Conservation (phyloP, 2,329 filamentous ascomycete species). For the Fusarium nygamai region DNA sequence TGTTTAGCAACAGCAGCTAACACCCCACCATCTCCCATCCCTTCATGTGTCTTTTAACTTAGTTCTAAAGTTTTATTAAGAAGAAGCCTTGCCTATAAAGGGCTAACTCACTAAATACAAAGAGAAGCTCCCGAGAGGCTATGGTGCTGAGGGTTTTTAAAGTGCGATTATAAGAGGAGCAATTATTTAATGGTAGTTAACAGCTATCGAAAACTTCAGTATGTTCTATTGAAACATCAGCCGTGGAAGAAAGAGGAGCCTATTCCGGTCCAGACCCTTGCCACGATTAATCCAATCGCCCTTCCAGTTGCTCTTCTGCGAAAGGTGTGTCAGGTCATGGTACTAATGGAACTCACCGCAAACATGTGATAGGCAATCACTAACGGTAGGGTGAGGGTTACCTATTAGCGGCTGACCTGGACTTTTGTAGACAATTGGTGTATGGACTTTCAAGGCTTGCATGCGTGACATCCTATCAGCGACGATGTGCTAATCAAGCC, state of each 20-base stretch:
- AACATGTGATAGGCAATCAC: background rate
- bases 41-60: background rate
- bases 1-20: background rate
- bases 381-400: background rate
- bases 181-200: no score
- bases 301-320: background rate
- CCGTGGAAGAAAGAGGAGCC: background rate
- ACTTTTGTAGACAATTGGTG: background rate
- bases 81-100: background rate
- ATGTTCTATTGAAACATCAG: background rate
- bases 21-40: background rate
- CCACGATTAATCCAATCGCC: background rate
- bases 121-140: slow-evolving; percentile 12
- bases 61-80: background rate
- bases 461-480: background rate
- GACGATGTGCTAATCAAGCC: background rate
- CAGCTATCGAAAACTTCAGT: no score
- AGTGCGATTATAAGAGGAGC: background rate
- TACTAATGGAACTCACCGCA: background rate
- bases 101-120: slow-evolving; percentile 15
- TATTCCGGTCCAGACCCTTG: background rate
- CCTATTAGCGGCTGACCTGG: background rate
- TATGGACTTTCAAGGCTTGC: background rate
- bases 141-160: background rate
- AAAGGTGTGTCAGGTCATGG: background rate